Conservation (phyloP, 257 asterid species). For the Solanum megistacrolobum region DNA sequence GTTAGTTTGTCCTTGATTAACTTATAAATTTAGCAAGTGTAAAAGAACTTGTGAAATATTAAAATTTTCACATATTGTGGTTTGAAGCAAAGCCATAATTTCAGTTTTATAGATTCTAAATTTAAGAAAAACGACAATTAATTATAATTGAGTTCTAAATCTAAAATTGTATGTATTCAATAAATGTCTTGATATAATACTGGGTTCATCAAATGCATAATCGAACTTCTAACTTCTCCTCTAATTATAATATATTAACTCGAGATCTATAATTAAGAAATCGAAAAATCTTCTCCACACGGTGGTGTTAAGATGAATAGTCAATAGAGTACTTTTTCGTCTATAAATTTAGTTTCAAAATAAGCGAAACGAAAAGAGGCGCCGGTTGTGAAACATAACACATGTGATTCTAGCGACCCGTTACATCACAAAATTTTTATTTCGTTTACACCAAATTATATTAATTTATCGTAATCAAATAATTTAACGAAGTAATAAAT, state of each 20-base stretch:
- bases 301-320: background rate
- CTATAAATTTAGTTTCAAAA: background rate
- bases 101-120: background rate
- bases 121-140: no score
- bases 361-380: background rate
- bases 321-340: background rate
- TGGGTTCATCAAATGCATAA: background rate
- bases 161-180: no score
- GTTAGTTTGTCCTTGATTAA: background rate
- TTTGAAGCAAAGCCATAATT: background rate
- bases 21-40: no score
- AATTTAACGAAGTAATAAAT: background rate
- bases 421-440: background rate
- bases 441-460: background rate
- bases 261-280: background rate
- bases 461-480: background rate
- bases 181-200: background rate
- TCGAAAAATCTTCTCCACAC: background rate
- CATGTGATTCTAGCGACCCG: background rate
- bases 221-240: background rate
- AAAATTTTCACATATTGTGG: accelerated
- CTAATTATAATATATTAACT: accelerated
- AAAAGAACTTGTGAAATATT: background rate
- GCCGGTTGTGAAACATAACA: background rate
- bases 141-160: no score